Conservation (phyloP, 495 filamentous ascomycete species). For the Penicillium coprophilum region DNA sequence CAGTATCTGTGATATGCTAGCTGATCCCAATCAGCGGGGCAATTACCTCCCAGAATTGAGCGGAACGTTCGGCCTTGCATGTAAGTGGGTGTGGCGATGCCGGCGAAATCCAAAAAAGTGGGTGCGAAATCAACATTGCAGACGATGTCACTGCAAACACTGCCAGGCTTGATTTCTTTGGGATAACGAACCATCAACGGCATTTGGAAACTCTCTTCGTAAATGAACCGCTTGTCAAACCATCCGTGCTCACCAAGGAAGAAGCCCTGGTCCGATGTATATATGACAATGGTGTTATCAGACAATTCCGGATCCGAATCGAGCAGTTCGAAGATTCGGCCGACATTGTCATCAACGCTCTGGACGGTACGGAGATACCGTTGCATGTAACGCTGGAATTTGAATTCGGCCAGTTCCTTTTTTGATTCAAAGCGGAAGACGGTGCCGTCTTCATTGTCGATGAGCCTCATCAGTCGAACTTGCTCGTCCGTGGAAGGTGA, state of each 20-base stretch:
- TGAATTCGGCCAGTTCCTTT: constrained; percentile 43
- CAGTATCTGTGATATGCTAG: constrained; percentile 49
- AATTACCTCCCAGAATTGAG: constrained; percentile 25
- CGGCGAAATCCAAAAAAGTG: constrained; percentile 40
- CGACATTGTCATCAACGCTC: constrained; percentile 45
- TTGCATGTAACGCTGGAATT: constrained; percentile 51
- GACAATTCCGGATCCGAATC: constrained; percentile 30
- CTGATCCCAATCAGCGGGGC: constrained; percentile 41
- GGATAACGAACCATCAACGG: constrained; percentile 45
- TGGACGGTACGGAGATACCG: constrained; percentile 46
- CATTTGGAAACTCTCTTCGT: constrained; percentile 50
- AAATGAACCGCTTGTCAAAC: constrained; percentile 52
- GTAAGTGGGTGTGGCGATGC: constrained; percentile 34
- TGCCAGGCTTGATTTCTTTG: constrained; percentile 29
- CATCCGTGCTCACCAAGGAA: constrained; percentile 51
- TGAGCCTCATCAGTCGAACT: constrained; percentile 23
- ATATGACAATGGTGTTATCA: constrained; percentile 44
- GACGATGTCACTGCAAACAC: constrained; percentile 40
- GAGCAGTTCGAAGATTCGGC: constrained; percentile 40
- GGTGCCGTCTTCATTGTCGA: constrained; percentile 41
- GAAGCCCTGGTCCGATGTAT: constrained; percentile 49
- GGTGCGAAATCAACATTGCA: constrained; percentile 49
- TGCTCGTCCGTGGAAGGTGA: constrained; percentile 14
- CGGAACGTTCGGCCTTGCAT: constrained; percentile 46
- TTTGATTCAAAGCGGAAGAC: constrained; percentile 37